Evolutionary conservation across 495 filamentous ascomycete species (phyloP).

Genomic region (Clavariopsis aquatica): DNA sequence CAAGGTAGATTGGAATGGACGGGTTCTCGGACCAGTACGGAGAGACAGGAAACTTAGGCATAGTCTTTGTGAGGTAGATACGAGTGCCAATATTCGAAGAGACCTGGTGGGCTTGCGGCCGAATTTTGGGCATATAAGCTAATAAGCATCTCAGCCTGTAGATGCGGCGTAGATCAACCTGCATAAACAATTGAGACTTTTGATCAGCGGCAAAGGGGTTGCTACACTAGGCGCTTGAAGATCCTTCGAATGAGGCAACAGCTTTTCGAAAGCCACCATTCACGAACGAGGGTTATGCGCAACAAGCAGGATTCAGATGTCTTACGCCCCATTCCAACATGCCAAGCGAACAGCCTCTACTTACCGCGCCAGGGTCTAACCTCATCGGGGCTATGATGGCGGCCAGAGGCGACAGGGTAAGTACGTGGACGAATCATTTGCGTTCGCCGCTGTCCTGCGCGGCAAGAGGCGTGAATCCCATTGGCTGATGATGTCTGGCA

Average conservation of each 20-base stretch:
- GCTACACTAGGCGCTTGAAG: background rate
- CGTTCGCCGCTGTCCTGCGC: no score
- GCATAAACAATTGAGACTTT: no score
- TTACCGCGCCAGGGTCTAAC: no score
- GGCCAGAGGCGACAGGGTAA: no score
- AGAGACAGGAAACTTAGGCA: slow-evolving; percentile 5
- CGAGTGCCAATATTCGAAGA: background rate
- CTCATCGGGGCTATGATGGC: no score
- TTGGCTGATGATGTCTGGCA: no score
- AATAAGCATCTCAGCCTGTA: no score
- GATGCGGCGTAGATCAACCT: no score
- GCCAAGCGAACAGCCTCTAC: background rate
- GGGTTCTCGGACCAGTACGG: background rate
- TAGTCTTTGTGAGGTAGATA: background rate
- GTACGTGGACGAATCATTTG: no score
- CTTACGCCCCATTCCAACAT: slow-evolving; percentile 2
- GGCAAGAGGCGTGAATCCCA: no score
- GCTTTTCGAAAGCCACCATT: background rate
- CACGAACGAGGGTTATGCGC: slow-evolving; percentile 2
- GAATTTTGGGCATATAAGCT: no score
- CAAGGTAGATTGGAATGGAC: slow-evolving; percentile 1
- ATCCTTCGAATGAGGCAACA: background rate
- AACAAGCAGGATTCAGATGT: background rate
- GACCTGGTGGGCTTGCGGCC: background rate
- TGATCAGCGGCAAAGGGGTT: background rate